Conservation (phyloP, 345 rosid genomes). For the Hypericum perforatum region DNA sequence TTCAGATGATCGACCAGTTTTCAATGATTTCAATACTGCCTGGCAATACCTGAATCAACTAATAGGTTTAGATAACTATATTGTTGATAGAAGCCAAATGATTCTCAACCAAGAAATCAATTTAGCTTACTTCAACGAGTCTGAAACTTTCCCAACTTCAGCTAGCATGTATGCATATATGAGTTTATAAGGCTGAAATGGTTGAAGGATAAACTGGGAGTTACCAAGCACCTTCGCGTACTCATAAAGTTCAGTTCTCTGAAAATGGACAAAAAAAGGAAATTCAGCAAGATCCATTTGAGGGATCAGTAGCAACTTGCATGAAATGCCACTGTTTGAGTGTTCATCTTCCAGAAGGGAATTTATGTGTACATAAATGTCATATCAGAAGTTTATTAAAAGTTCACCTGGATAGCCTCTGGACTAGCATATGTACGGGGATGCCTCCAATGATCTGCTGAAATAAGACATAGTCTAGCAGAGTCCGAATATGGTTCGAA, state of each 20-base stretch:
- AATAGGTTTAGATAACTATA: conserved; percentile 21
- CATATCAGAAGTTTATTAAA: neutral
- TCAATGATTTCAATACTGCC: conserved; percentile 51
- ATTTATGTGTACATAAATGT: too few species aligned
- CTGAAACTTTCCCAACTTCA: conserved; percentile 92
- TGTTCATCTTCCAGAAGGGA: too few species aligned
- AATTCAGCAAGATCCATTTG: conserved; percentile 9
- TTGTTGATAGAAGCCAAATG: conserved; percentile 10
- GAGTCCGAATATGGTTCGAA: conserved; percentile 72
- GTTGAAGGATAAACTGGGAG: conserved; percentile 75
- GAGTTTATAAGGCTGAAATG: conserved; percentile 93
- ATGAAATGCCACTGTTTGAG: too few species aligned
- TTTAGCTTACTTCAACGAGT: conserved; percentile 70
- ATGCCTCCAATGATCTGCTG: conserved; percentile 77
- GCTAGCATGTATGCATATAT: conserved; percentile 96
- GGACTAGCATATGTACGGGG: conserved; percentile 79
- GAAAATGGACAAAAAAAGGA: conserved; percentile 28
- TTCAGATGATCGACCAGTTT: conserved; percentile 60
- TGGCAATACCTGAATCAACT: conserved; percentile 59
- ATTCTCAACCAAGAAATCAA: neutral
- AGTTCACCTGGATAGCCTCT: conserved; percentile 69
- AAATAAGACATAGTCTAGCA: conserved; percentile 72
- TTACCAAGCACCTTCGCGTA: conserved; percentile 92
- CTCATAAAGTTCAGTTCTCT: conserved; percentile 98
- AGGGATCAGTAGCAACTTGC: neutral